Percentiles rank a stretch among this genome's conserved stretches.
phyloP scores from a whole-genome alignment of 805 yeast species.

The Hemisphaericaspora nanyangensis region DNA sequence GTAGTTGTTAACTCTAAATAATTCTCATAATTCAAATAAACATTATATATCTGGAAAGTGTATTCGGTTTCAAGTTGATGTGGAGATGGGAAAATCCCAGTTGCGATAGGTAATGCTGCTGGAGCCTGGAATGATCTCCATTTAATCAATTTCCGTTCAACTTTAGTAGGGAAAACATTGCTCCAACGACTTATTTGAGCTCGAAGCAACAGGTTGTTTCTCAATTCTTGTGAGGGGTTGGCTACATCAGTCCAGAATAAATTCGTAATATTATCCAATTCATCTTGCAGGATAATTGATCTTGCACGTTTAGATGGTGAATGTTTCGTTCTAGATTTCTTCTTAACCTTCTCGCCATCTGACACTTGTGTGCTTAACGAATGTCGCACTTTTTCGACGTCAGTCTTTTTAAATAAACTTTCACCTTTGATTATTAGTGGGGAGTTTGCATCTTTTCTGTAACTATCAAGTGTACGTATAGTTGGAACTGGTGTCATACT shows the following conservation, averaged over 20 bases:
- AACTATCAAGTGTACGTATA: not conserved
- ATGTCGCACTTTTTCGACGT: not conserved
- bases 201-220: constrained; percentile 50
- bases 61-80: constrained; percentile 68
- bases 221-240: constrained; percentile 74
- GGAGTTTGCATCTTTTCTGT: constrained; percentile 2
- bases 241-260: constrained; percentile 32
- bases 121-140: constrained; percentile 95
- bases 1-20: constrained; percentile 48
- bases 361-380: not conserved
- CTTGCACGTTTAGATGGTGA: constrained; percentile 1
- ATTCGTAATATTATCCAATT: constrained; percentile 7
- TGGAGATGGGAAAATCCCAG: constrained; percentile 70
- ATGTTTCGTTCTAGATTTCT: not conserved
- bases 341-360: not conserved
- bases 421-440: constrained; percentile 9
- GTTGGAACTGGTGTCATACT: not conserved
- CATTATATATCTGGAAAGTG: constrained; percentile 79
- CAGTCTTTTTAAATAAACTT: constrained; percentile 1
- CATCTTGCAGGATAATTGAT: constrained; percentile 6
- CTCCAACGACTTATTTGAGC: constrained; percentile 84
- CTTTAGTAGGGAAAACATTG: constrained; percentile 76
- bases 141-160: constrained; percentile 65
- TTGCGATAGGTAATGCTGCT: constrained; percentile 82
- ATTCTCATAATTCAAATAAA: constrained; percentile 60